These are phyloP conservation scores for Pythium diclinum DNA, from an alignment of 352 stramenopile species.

Conservation along the genomic window DNA sequence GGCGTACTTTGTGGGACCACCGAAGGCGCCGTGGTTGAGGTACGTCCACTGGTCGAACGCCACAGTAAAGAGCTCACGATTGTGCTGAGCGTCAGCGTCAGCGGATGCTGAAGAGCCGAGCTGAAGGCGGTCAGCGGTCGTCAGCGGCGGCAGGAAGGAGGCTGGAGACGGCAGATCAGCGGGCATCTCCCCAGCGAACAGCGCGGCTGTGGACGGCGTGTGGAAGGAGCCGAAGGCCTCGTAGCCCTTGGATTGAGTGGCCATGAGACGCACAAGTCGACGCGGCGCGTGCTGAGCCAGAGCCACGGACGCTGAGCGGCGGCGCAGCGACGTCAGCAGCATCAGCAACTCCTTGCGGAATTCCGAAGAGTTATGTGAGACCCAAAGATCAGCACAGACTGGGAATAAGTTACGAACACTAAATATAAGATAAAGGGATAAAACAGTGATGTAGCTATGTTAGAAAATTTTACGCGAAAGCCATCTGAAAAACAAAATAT, in stretches of 20 bases:
- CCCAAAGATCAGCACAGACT: background rate
- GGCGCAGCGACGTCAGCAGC: constrained; percentile 3
- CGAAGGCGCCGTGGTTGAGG: constrained; percentile 94
- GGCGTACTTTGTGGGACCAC: constrained; percentile 67
- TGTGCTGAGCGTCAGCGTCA: constrained; percentile 7
- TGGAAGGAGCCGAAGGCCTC: constrained; percentile 81
- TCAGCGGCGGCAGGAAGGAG: constrained; percentile 26
- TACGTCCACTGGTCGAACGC: constrained; percentile 83
- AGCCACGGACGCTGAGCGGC: background rate
- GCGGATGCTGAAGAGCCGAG: background rate
- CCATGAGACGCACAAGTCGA: constrained; percentile 8
- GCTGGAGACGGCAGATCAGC: constrained; percentile 5
- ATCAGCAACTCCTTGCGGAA: background rate
- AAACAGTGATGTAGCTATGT: background rate
- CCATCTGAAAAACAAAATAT: background rate
- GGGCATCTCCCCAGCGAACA: constrained; percentile 41
- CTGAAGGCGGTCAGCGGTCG: constrained; percentile 1
- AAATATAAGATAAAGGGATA: background rate
- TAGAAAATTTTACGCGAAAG: background rate
- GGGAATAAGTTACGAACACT: background rate
- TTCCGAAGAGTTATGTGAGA: background rate
- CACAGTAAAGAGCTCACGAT: constrained; percentile 47
- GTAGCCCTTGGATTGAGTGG: constrained; percentile 35
- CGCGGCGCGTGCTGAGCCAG: background rate
- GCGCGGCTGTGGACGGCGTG: constrained; percentile 44